Evolutionary conservation across 2,329 filamentous ascomycete species (phyloP).

Genomic region (Botryotinia convoluta): DNA sequence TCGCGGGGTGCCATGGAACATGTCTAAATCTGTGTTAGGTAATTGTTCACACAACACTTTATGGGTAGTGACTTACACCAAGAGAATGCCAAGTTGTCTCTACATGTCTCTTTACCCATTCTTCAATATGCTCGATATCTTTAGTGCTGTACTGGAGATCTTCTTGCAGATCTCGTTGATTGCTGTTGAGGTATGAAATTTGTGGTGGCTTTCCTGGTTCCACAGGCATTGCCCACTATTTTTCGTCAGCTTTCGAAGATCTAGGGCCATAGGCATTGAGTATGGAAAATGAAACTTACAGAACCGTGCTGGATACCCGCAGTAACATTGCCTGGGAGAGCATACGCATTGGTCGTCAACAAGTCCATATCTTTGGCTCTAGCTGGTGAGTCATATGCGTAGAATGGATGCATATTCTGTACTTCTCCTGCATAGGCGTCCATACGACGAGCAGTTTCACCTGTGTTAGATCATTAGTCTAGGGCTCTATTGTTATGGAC

Average conservation of each 20-base stretch:
- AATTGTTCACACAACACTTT: background rate
- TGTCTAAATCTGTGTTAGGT: conserved; percentile 41
- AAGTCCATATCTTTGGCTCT: conserved; percentile 72
- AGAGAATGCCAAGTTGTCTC: conserved; percentile 42
- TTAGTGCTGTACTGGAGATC: conserved; percentile 64
- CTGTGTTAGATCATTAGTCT: conserved; percentile 40
- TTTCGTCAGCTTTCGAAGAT: background rate
- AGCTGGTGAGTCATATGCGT: conserved; percentile 66
- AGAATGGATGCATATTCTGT: conserved; percentile 64
- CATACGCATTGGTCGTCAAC: conserved; percentile 71
- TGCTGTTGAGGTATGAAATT: conserved; percentile 58
- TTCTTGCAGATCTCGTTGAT: conserved; percentile 56
- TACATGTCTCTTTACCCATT: conserved; percentile 61
- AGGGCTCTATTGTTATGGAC: background rate
- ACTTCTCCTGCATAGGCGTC: conserved; percentile 50
- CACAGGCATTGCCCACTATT: conserved; percentile 60
- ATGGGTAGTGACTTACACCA: conserved; percentile 39
- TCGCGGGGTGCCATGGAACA: conserved; percentile 43
- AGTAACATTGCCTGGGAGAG: conserved; percentile 51
- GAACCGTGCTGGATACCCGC: conserved; percentile 49
- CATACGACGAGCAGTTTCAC: conserved; percentile 59
- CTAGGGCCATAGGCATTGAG: background rate
- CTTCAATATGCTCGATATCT: conserved; percentile 49
- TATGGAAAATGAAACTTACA: conserved; percentile 11
- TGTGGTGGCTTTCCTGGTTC: conserved; percentile 49